Percentiles rank a stretch among this genome's conserved stretches.
phyloP scores from a whole-genome alignment of 2,329 filamentous ascomycete genomes.

The Dactylellina haptotyla region DNA sequence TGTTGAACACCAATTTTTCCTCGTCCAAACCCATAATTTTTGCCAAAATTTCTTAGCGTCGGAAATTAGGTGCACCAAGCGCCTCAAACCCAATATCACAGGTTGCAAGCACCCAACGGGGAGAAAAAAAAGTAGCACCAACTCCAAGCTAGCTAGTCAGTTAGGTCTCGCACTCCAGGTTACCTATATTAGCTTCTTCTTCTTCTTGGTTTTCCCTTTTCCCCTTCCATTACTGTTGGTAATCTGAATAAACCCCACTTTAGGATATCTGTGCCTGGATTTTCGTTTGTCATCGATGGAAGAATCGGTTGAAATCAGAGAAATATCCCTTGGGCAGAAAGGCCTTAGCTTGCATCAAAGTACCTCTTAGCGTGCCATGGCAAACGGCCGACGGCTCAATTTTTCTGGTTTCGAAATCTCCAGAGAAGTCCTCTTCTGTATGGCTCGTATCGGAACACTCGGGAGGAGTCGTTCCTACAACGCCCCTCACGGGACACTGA shows the following conservation, averaged over 20 bases:
- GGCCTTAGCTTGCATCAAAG: neutral
- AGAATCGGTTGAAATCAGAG: neutral
- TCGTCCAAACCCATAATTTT: neutral
- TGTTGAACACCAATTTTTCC: neutral
- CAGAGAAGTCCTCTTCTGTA: neutral
- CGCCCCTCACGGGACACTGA: neutral
- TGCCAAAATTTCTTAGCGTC: neutral
- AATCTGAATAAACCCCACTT: neutral
- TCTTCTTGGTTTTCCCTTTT: neutral
- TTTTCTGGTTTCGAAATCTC: neutral
- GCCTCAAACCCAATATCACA: no score
- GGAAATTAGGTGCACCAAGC: no score
- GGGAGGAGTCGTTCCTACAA: neutral
- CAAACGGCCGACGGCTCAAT: conserved; percentile 10
- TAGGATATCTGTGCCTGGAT: neutral
- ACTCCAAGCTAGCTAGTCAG: neutral
- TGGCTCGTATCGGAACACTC: conserved; percentile 4
- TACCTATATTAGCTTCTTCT: no score
- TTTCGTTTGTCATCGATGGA: neutral
- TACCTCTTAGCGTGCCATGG: conserved; percentile 5
- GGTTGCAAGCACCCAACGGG: no score
- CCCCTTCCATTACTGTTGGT: neutral
- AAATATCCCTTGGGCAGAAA: neutral
- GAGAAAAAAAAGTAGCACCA: neutral
- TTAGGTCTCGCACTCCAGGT: neutral